Percentiles rank a stretch among this genome's conserved stretches.
phyloP scores from a whole-genome alignment of 305 asterid genomes.

The Fraxinus velutina region DNA sequence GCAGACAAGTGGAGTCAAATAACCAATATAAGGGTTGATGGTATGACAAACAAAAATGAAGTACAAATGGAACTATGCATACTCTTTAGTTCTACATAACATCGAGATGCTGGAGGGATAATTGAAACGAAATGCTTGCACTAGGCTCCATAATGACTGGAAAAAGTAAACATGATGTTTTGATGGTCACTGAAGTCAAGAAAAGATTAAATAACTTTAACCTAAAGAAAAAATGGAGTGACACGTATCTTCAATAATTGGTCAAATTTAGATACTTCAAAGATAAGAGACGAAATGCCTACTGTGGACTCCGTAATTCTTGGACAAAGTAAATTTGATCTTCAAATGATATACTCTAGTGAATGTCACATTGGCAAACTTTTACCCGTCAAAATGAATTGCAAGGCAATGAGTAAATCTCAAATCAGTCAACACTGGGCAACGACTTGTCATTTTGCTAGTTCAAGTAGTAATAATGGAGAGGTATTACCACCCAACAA shows the following conservation, averaged over 20 bases:
- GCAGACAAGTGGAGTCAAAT: background rate
- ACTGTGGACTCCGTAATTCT: background rate
- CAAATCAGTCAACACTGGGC: background rate
- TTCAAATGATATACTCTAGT: background rate
- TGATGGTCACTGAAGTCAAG: background rate
- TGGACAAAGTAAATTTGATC: background rate
- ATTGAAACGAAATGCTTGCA: background rate
- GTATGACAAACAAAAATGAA: background rate
- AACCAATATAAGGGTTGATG: background rate
- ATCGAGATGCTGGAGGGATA: background rate
- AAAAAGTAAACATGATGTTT: background rate
- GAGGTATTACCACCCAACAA: background rate
- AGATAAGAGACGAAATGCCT: background rate
- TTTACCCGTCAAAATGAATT: background rate
- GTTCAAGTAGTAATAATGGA: background rate
- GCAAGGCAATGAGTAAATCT: background rate
- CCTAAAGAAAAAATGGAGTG: background rate
- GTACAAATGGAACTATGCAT: background rate
- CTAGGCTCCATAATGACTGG: background rate
- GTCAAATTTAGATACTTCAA: background rate
- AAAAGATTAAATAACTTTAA: background rate
- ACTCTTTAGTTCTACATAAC: background rate
- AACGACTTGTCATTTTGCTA: background rate
- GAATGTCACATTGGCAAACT: background rate
- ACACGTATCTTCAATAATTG: background rate